phyloP scores from a whole-genome alignment of 1,139 yeast species.

The Yamadazyma triangularis region DNA sequence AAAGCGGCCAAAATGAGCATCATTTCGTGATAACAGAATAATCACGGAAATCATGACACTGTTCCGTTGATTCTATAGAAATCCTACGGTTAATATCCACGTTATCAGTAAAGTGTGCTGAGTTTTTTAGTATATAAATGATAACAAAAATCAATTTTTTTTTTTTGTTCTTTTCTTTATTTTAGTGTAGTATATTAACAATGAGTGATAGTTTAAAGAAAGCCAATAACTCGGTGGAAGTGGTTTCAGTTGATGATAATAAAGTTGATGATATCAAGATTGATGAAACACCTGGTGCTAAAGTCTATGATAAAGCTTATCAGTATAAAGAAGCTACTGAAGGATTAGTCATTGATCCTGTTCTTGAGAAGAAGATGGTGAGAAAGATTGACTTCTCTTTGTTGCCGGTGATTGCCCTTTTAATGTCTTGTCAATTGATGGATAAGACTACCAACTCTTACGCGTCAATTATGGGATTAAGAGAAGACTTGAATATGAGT shows the following conservation, averaged over 20 bases:
- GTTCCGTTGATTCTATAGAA: too few relatives aligned
- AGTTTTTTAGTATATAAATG: too few relatives aligned
- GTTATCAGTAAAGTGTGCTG: too few relatives aligned
- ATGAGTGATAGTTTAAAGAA: constrained; percentile 5
- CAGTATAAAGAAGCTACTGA: constrained; percentile 5
- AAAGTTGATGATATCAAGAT: constrained; percentile 4
- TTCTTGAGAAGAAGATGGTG: constrained; percentile 8
- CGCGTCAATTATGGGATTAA: constrained; percentile 58
- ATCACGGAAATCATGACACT: too few relatives aligned
- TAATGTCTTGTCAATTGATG: constrained; percentile 56
- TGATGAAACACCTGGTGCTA: too few relatives aligned
- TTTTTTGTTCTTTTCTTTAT: too few relatives aligned
- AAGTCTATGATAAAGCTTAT: constrained; percentile 8
- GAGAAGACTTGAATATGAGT: constrained; percentile 39
- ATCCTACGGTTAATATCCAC: too few relatives aligned
- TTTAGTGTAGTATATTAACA: too few relatives aligned
- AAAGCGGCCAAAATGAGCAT: too few relatives aligned
- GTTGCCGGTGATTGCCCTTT: constrained; percentile 48
- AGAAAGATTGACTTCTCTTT: constrained; percentile 50
- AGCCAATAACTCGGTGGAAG: constrained; percentile 3
- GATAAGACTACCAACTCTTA: constrained; percentile 55
- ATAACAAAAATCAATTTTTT: too few relatives aligned
- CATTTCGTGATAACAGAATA: too few relatives aligned
- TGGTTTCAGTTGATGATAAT: constrained; percentile 5
- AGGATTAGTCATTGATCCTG: constrained; percentile 8